These are phyloP conservation scores for Ceratobasidium sp. DNA, from an alignment of 1,284 basidiomycete species.

Conservation along the genomic window DNA sequence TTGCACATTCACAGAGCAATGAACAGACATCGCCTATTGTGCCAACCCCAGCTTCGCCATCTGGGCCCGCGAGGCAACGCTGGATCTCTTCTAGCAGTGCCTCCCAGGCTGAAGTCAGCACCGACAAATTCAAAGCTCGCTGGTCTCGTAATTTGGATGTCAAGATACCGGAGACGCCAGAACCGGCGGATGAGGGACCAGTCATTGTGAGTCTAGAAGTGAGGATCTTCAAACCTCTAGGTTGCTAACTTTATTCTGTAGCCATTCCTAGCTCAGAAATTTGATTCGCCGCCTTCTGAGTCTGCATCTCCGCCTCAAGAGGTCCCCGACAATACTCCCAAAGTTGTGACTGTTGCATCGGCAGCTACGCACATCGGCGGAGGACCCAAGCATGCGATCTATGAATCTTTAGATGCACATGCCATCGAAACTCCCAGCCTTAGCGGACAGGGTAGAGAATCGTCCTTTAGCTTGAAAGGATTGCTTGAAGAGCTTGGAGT, in stretches of 20 bases:
- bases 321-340: conserved; percentile 60
- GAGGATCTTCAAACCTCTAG: neutral
- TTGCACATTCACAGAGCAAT: conserved; percentile 59
- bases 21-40: conserved; percentile 4
- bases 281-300: conserved; percentile 65
- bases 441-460: neutral
- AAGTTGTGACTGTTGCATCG: conserved; percentile 77
- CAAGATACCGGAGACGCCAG: conserved; percentile 66
- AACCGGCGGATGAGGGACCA: conserved; percentile 58
- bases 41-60: conserved; percentile 41
- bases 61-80: conserved; percentile 46
- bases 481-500: conserved; percentile 18
- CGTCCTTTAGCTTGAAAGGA: conserved; percentile 33
- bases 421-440: conserved; percentile 41
- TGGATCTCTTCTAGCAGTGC: conserved; percentile 36
- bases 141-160: conserved; percentile 57
- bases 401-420: conserved; percentile 53
- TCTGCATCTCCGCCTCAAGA: conserved; percentile 50
- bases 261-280: conserved; percentile 79
- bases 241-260: conserved; percentile 50
- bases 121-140: conserved; percentile 42
- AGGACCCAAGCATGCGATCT: conserved; percentile 71
- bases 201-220: conserved; percentile 65
- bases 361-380: conserved; percentile 69
- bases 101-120: neutral